Evolutionary conservation across 306 rosid genomes (phyloP).

Genomic region (Vigna nakashimae): DNA sequence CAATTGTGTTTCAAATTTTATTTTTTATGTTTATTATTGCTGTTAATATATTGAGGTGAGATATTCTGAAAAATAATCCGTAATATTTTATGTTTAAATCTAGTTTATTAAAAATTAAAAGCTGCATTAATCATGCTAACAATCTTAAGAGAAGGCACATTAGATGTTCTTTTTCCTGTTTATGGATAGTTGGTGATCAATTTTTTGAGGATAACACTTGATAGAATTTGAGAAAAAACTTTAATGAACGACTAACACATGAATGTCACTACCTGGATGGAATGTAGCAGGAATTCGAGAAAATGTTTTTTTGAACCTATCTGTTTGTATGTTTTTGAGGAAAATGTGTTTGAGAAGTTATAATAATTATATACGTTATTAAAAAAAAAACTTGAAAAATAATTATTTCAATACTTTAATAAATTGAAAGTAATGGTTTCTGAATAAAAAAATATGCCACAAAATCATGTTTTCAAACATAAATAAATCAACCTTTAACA

Average conservation of each 20-base stretch:
- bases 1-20: neutral
- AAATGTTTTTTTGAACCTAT: neutral
- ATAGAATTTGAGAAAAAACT: neutral
- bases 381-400: neutral
- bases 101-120: neutral
- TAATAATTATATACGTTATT: neutral
- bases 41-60: constrained; percentile 1
- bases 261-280: neutral
- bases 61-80: neutral
- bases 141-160: neutral
- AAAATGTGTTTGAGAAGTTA: neutral
- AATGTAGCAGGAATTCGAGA: neutral
- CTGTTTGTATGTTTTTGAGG: neutral
- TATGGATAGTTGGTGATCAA: neutral
- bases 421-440: neutral
- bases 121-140: neutral
- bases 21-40: neutral
- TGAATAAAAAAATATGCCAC: neutral
- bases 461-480: neutral
- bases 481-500: neutral
- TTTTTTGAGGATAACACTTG: neutral
- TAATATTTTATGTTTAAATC: neutral
- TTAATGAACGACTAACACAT: neutral
- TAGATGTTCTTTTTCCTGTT: neutral
- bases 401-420: neutral